phyloP scores from a whole-genome alignment of 768 basidiomycete genomes.

The Hygrocybe punicea region DNA sequence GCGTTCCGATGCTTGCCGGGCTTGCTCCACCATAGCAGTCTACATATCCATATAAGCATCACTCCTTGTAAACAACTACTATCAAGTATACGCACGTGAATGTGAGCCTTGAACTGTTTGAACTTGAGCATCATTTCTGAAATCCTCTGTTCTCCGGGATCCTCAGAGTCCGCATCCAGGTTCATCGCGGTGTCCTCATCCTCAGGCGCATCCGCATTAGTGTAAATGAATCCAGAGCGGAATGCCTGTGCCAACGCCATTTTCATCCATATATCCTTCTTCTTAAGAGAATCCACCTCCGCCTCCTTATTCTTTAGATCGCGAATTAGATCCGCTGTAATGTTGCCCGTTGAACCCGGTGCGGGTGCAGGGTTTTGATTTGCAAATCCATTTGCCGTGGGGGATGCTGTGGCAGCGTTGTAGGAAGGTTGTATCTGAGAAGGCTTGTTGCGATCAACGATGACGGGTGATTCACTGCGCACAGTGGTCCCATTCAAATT shows the following conservation, averaged over 20 bases:
- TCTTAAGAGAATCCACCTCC: conserved; percentile 73
- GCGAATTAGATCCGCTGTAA: conserved; percentile 69
- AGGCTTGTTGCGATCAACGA: conserved; percentile 40
- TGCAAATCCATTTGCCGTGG: conserved; percentile 48
- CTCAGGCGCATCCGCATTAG: conserved; percentile 44
- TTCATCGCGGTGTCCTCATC: conserved; percentile 29
- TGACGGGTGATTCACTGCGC: conserved; percentile 33
- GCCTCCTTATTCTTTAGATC: conserved; percentile 80
- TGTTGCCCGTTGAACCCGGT: conserved; percentile 60
- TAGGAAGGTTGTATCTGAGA: conserved; percentile 41
- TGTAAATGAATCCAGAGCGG: conserved; percentile 71
- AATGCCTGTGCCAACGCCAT: conserved; percentile 72
- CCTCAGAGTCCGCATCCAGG: conserved; percentile 43
- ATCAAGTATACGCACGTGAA: conserved; percentile 60
- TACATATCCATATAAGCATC: conserved; percentile 28
- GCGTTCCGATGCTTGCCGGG: conserved; percentile 70
- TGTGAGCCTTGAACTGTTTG: conserved; percentile 82
- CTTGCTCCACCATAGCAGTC: conserved; percentile 74
- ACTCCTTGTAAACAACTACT: conserved; percentile 9
- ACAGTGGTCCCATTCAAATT: conserved; percentile 44
- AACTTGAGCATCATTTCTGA: conserved; percentile 74
- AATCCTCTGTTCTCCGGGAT: conserved; percentile 34
- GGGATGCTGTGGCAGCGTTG: conserved; percentile 39
- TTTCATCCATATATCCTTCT: conserved; percentile 83
- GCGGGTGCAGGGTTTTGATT: conserved; percentile 42